Percentiles rank a stretch among this genome's conserved stretches.
Evolutionary conservation across 2,329 filamentous ascomycete genomes (phyloP).

Genomic region (Claviceps maximensis): DNA sequence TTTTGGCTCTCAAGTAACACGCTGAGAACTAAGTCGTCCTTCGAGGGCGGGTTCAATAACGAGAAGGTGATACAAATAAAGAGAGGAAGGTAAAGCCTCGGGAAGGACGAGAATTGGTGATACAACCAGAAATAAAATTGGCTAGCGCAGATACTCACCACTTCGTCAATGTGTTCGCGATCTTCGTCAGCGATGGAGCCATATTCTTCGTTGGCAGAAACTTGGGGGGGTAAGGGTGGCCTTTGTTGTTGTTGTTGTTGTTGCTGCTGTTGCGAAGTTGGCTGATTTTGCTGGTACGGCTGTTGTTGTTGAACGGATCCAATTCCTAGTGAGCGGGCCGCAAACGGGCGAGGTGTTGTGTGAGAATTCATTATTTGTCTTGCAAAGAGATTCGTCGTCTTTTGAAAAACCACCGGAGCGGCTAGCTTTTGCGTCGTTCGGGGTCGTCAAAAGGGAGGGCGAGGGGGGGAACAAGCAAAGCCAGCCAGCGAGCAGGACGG

Average conservation of each 20-base stretch:
- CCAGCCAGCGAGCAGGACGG: neutral
- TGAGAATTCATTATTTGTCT: slow-evolving; percentile 23
- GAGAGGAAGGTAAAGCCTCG: neutral
- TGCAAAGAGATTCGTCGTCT: neutral
- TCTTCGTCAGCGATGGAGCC: slow-evolving; percentile 66
- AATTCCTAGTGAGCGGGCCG: slow-evolving; percentile 20
- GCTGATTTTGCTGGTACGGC: slow-evolving; percentile 19
- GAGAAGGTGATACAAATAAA: neutral
- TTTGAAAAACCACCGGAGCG: neutral
- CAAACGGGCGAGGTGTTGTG: slow-evolving; percentile 24
- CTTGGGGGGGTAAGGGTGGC: slow-evolving; percentile 21
- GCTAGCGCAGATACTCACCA: slow-evolving; percentile 43
- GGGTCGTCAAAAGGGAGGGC: neutral
- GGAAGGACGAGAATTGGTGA: neutral
- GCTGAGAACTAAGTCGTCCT: neutral
- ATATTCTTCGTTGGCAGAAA: slow-evolving; percentile 26
- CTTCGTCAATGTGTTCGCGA: slow-evolving; percentile 84
- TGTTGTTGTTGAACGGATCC: slow-evolving; percentile 20
- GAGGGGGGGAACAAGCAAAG: neutral
- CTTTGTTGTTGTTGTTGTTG: slow-evolving; percentile 10
- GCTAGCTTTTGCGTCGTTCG: neutral
- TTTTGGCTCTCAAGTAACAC: neutral
- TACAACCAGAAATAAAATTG: neutral
- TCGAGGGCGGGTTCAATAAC: slow-evolving; percentile 8
- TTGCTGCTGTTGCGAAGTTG: slow-evolving; percentile 11